A percentile compares a stretch with the other conserved stretches of the same genome.
These are phyloP conservation scores for Aspergillus niger DNA, from an alignment of 2,329 filamentous ascomycete species.

Conservation along the genomic window DNA sequence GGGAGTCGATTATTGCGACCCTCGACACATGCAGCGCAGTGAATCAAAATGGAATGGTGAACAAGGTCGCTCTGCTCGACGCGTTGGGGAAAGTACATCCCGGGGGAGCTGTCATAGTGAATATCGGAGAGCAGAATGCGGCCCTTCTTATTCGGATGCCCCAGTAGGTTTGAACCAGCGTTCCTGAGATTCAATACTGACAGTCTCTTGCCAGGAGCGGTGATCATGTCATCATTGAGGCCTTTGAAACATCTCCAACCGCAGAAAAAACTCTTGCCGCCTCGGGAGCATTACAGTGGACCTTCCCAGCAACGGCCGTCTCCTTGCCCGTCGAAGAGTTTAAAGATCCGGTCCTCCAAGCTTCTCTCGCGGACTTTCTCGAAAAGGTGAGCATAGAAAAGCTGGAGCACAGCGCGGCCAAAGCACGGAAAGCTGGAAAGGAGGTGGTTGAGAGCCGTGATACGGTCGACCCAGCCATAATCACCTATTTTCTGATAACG, in stretches of 20 bases:
- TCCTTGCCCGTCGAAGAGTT: constrained; percentile 48
- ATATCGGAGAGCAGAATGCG: constrained; percentile 54
- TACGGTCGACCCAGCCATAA: constrained; percentile 57
- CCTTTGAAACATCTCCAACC: constrained; percentile 61
- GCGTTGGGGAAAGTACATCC: constrained; percentile 32
- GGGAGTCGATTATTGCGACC: constrained; percentile 9
- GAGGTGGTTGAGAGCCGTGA: constrained; percentile 59
- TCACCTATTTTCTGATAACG: constrained; percentile 63
- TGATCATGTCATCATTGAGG: constrained; percentile 55
- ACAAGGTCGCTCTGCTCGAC: constrained; percentile 26
- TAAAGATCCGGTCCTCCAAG: constrained; percentile 47
- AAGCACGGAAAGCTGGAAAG: constrained; percentile 54
- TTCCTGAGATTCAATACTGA: neutral
- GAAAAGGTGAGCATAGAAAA: constrained; percentile 58
- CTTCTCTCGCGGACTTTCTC: constrained; percentile 55
- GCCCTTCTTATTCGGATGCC: constrained; percentile 46
- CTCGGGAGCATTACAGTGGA: constrained; percentile 56
- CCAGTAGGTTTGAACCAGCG: constrained; percentile 5
- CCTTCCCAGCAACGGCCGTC: constrained; percentile 61
- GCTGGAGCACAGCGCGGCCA: constrained; percentile 56
- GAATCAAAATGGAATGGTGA: constrained; percentile 19
- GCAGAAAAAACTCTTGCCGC: constrained; percentile 57
- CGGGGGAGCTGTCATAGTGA: constrained; percentile 44
- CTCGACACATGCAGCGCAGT: constrained; percentile 19
- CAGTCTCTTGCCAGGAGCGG: neutral